These are phyloP conservation scores for Dysphania ambrosioides DNA, from an alignment of 148 eudicot genomes.

Conservation along the genomic window DNA sequence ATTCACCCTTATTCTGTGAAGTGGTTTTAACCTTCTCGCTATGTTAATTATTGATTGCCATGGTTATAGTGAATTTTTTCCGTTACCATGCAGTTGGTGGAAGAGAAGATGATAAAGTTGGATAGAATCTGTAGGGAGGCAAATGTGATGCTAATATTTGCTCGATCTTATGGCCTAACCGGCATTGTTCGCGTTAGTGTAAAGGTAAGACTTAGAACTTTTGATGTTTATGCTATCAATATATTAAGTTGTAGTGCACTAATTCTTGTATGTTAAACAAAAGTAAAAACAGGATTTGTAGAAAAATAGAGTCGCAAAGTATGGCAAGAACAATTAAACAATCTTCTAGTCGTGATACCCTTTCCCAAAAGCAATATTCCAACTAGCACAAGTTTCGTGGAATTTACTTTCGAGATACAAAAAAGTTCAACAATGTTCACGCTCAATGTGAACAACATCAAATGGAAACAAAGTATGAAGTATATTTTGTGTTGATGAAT, in stretches of 20 bases:
- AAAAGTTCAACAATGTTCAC: too few species aligned
- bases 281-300: too few species aligned
- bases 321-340: too few species aligned
- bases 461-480: too few species aligned
- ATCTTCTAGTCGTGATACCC: too few species aligned
- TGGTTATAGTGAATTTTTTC: not conserved
- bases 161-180: conserved; percentile 91
- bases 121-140: conserved; percentile 86
- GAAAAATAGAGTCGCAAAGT: too few species aligned
- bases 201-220: conserved; percentile 48
- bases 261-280: too few species aligned
- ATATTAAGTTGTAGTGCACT: not conserved
- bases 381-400: too few species aligned
- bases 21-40: not conserved
- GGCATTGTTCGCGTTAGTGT: conserved; percentile 89
- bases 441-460: too few species aligned
- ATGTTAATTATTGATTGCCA: not conserved
- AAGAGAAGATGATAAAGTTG: conserved; percentile 79
- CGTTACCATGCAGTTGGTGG: conserved; percentile 55
- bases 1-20: not conserved
- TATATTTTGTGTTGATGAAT: too few species aligned
- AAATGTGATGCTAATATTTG: conserved; percentile 66
- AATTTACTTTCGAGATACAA: too few species aligned
- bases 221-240: not conserved
- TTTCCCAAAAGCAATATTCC: too few species aligned